Conservation (phyloP, 106 monocot genomes). For the Dactylorhiza incarnata region DNA sequence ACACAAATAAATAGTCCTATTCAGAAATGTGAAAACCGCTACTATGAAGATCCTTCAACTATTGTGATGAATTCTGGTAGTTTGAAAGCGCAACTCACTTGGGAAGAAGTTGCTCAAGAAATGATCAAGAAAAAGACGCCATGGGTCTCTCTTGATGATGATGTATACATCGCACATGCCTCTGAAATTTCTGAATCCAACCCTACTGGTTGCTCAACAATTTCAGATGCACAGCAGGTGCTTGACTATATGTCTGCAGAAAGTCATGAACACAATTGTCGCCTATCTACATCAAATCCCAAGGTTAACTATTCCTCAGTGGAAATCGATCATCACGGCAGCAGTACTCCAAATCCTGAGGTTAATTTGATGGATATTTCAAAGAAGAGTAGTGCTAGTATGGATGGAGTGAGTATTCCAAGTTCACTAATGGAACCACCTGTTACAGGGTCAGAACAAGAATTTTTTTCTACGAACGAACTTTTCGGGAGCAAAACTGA, state of each 20-base stretch:
- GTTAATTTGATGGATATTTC: conserved; percentile 25
- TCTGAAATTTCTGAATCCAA: conserved; percentile 19
- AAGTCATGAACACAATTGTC: background rate
- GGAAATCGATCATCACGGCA: conserved; percentile 12
- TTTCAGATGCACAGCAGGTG: background rate
- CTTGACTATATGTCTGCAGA: conserved; percentile 16
- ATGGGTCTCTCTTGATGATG: background rate
- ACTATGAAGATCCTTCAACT: conserved; percentile 6
- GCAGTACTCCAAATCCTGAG: conserved; percentile 1
- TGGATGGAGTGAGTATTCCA: conserved; percentile 23
- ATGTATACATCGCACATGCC: background rate
- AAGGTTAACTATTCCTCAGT: conserved; percentile 12
- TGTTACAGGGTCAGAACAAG: conserved; percentile 48
- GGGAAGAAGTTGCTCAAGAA: background rate
- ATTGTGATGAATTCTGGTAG: conserved; percentile 10
- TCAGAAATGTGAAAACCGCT: conserved; percentile 9
- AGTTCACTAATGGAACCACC: conserved; percentile 45
- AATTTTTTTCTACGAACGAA: conserved; percentile 62
- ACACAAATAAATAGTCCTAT: conserved; percentile 6
- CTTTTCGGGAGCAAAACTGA: conserved; percentile 9
- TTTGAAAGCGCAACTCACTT: background rate
- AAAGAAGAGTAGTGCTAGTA: conserved; percentile 37
- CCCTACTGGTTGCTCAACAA: conserved; percentile 11
- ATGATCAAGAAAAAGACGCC: conserved; percentile 13
- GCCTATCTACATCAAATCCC: background rate